Evolutionary conservation across 352 stramenopile species (phyloP).

Genomic region (Phytopythium oedochilum): DNA sequence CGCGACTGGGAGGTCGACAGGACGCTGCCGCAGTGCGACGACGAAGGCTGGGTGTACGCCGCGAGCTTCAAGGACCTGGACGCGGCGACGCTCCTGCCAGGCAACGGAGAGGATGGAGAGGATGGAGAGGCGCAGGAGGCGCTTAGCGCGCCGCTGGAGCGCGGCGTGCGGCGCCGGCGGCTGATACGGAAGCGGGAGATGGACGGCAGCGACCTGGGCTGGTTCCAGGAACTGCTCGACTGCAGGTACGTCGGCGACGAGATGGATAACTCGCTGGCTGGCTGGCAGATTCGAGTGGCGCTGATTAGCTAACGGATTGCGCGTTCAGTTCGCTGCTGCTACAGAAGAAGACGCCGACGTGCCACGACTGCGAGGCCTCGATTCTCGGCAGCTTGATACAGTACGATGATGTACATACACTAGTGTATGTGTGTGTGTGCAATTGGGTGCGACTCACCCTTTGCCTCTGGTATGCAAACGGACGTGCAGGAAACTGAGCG

Average conservation of each 20-base stretch:
- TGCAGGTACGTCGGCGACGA: constrained; percentile 38
- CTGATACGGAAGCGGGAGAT: constrained; percentile 64
- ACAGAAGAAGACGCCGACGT: constrained; percentile 70
- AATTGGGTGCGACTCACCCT: too few relatives aligned
- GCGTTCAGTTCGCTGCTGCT: constrained; percentile 46
- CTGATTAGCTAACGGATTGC: too few relatives aligned
- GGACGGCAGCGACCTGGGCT: constrained; percentile 69
- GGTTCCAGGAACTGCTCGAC: constrained; percentile 80
- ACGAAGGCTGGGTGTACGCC: constrained; percentile 74
- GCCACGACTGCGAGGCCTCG: constrained; percentile 58
- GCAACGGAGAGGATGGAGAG: background rate
- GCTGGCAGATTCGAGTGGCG: too few relatives aligned
- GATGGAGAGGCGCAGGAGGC: background rate
- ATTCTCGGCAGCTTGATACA: constrained; percentile 49
- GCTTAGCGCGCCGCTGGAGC: constrained; percentile 7
- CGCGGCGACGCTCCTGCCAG: background rate
- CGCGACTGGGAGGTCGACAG: constrained; percentile 56
- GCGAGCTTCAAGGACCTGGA: constrained; percentile 30
- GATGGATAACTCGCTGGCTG: constrained; percentile 6
- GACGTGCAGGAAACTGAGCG: constrained; percentile 40
- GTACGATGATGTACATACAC: too few relatives aligned
- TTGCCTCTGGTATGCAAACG: too few relatives aligned
- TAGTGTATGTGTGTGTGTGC: too few relatives aligned
- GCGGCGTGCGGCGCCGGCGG: constrained; percentile 41
- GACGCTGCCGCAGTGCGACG: constrained; percentile 42